These are phyloP conservation scores for Cymbopogon flexuosus DNA, from an alignment of 202 grass and related monocot species.

Conservation along the genomic window DNA sequence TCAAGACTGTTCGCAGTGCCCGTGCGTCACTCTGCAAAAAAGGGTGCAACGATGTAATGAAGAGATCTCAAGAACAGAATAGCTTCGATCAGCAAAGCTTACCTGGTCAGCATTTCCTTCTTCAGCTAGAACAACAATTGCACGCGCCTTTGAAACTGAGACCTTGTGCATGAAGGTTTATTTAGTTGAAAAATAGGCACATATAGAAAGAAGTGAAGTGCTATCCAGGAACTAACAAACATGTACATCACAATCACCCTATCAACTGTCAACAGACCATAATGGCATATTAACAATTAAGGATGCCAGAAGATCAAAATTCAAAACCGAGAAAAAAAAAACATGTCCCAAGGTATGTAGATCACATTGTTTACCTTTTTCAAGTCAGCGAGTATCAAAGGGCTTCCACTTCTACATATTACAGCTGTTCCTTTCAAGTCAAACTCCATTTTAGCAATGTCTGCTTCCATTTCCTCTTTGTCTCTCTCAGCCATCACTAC, in stretches of 20 bases:
- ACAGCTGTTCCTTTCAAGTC: slow-evolving; percentile 70
- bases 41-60: background rate
- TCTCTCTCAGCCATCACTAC: slow-evolving; percentile 74
- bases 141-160: slow-evolving; percentile 73
- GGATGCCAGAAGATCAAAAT: background rate
- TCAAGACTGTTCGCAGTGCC: slow-evolving; percentile 65
- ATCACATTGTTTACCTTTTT: slow-evolving; percentile 53
- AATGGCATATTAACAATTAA: slow-evolving; percentile 9
- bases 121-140: slow-evolving; percentile 70
- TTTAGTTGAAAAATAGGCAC: slow-evolving; percentile 22
- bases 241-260: slow-evolving; percentile 16
- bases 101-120: slow-evolving; percentile 86
- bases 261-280: background rate
- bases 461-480: slow-evolving; percentile 85
- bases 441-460: slow-evolving; percentile 87
- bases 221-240: slow-evolving; percentile 24
- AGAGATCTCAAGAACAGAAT: background rate
- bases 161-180: slow-evolving; percentile 47
- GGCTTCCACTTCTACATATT: slow-evolving; percentile 82
- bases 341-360: background rate
- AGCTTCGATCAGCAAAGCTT: slow-evolving; percentile 24
- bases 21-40: slow-evolving; percentile 68
- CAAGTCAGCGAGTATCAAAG: slow-evolving; percentile 68
- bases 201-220: background rate
- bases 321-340: background rate